Conservation (phyloP, 805 yeast species). For the Cyberlindnera americana region DNA sequence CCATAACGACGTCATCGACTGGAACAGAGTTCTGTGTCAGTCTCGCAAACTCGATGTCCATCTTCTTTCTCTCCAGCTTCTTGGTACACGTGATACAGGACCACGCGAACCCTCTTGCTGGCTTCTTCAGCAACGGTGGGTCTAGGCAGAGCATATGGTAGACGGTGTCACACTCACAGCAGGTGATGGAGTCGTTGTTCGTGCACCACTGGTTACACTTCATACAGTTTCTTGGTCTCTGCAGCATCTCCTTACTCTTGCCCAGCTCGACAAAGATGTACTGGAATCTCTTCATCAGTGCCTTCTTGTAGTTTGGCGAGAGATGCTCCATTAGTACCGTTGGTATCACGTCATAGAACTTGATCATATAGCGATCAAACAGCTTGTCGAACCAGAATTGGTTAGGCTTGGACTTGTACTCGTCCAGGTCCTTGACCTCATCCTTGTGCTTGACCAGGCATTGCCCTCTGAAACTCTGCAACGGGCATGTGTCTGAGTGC, state of each 20-base stretch:
- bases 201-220: conserved; percentile 83
- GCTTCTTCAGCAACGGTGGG: conserved; percentile 78
- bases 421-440: conserved; percentile 52
- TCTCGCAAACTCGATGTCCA: conserved; percentile 16
- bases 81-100: conserved; percentile 78
- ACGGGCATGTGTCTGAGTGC: conserved; percentile 82
- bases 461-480: conserved; percentile 69
- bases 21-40: not conserved
- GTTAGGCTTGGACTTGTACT: conserved; percentile 56
- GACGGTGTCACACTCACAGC: conserved; percentile 69
- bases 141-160: conserved; percentile 83
- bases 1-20: not conserved
- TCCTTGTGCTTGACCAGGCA: conserved; percentile 66
- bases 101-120: conserved; percentile 89
- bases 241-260: conserved; percentile 56
- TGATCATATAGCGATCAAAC: conserved; percentile 81
- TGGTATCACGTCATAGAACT: conserved; percentile 73
- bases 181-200: conserved; percentile 59
- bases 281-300: conserved; percentile 63
- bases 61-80: conserved; percentile 27
- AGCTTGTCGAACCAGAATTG: conserved; percentile 81
- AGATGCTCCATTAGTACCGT: conserved; percentile 55
- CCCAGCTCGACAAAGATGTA: conserved; percentile 74
- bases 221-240: conserved; percentile 66
- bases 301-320: conserved; percentile 56